Evolutionary conservation across 768 basidiomycete genomes (phyloP), one percentile per base, ranked within the genome.

Genomic region (Wakefieldia striispora): DNA sequence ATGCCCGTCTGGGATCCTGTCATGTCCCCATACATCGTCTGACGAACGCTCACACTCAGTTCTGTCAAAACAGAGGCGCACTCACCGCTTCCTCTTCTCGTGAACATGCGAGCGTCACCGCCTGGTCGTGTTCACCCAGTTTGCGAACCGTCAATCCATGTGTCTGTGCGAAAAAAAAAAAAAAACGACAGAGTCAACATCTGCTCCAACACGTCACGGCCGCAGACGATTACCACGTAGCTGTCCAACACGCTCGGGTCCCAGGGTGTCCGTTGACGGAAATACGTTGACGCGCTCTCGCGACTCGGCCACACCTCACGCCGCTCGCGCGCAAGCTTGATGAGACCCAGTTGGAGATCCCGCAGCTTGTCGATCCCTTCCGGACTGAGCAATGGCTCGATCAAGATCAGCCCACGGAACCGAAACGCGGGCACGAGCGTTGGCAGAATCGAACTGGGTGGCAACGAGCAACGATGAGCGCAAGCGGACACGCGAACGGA

Each of bases 21-120:
- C 21, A 65, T 62, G 48, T 86, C 84, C 35, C 71, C 63, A 56
- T 86, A 86, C 84, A 86, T 86, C 1, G 75, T 76, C 83, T 84
- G 21, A 24, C 21, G 27, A 31, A 16, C 6, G 41, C 49, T 19
- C 8, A 33, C 20, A 38, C 16, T 49, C 29, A 40, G 7, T 14
- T 31, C 24, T 3, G n/a, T 16, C 9, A 17, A 24, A n/a, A 23
- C 6, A 45, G 17, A 12, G n/a, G 10, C 21, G 31, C 8, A 68
- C 78, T 49, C 54, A 84, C 83, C 42, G 72, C 75, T 69, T 88
- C 85, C 60, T 87, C 81, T 37, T 83, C 74, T 19, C 77, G 75
- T 1, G 75, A 77, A 55, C 85, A 87, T 7, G 79, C 78, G 3
- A 86, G 65, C 1, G 75, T 75, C 35, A 82, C 72, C 1, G 73